Evolutionary conservation across 352 stramenopile species (phyloP), one percentile per base, ranked within the genome.

Genomic region (Aphanomyces stellatus): DNA sequence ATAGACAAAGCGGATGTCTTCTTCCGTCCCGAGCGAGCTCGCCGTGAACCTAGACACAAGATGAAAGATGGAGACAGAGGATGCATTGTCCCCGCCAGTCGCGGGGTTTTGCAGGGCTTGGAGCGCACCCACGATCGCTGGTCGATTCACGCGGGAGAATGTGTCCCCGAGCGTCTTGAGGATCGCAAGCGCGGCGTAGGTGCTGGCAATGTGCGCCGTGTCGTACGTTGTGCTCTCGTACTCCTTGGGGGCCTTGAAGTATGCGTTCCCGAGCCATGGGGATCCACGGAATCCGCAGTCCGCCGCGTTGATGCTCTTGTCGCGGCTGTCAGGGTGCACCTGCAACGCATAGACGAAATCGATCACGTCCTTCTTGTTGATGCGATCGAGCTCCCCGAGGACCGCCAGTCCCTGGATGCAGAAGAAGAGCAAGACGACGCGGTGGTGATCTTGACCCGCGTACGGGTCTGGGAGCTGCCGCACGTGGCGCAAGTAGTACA

Each of bases 1-100:
- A 69, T 83, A 96, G 7, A 95, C 81, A 60, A 96, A 95, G 62
- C 88, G 84, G 78, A 95, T 89, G 62, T 96, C 88, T 53, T 95
- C 75, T 59, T 96, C 88, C 0, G 84, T 93, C 2, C 87, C 88
- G 35, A 74, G 76, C 6, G 74, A 80, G 17, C 85, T 62, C 0
- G 85, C 85, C 59, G 71, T 82, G 62, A 94, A 96, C 73, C 82
- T 93, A 62, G 27, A 34, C 7, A 64, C 17, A 30, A 69, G 3
- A 30, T 11, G 35, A 66, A 49, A 28, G 8, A 53, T 42, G 15
- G 4, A 42, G 34, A 27, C 24, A 27, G 1, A 34, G 43, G 34
- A 25, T 7, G 17, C 37, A 4, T 31, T 69, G 19, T 60, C 90
- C 83, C 84, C 83, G 13, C 84, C 85, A 1, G 82, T 91, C 1